A percentile compares a stretch with the other conserved stretches of the same genome.
These are phyloP conservation scores for Isatis tinctoria DNA, from an alignment of 345 rosid genomes.

Conservation along the genomic window DNA sequence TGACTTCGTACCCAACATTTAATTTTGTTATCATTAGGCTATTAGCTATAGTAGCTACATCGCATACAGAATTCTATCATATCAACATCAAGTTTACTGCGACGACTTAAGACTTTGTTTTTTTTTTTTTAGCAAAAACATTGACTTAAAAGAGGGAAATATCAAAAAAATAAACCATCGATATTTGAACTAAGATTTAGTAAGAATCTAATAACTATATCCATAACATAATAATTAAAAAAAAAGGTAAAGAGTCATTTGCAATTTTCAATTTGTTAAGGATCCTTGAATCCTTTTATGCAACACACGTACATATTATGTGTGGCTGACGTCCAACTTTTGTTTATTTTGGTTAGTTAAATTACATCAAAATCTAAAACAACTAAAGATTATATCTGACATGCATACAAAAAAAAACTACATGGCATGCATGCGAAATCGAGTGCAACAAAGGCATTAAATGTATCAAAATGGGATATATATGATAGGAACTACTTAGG, in stretches of 20 bases:
- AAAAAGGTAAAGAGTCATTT: neutral
- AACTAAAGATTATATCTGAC: no score
- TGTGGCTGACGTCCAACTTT: no score
- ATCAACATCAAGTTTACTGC: conserved; percentile 13
- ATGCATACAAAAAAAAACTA: no score
- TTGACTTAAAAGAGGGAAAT: neutral
- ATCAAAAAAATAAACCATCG: neutral
- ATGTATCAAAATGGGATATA: no score
- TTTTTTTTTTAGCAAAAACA: neutral
- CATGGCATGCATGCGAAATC: no score
- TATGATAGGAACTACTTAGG: neutral
- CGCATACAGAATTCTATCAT: conserved; percentile 10
- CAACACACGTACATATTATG: no score
- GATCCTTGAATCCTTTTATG: neutral
- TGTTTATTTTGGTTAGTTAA: no score
- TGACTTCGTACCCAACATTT: conserved; percentile 31
- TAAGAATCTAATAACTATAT: neutral
- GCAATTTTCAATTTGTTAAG: neutral
- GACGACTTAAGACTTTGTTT: neutral
- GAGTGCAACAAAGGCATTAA: no score
- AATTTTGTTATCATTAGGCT: conserved; percentile 8
- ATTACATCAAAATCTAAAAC: no score
- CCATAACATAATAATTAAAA: neutral
- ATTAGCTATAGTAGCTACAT: neutral
- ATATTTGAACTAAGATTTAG: neutral